Percentiles rank a stretch among this genome's conserved stretches.
phyloP scores from a whole-genome alignment of 2,329 filamentous ascomycete species.

The Phialocephala subalpina region DNA sequence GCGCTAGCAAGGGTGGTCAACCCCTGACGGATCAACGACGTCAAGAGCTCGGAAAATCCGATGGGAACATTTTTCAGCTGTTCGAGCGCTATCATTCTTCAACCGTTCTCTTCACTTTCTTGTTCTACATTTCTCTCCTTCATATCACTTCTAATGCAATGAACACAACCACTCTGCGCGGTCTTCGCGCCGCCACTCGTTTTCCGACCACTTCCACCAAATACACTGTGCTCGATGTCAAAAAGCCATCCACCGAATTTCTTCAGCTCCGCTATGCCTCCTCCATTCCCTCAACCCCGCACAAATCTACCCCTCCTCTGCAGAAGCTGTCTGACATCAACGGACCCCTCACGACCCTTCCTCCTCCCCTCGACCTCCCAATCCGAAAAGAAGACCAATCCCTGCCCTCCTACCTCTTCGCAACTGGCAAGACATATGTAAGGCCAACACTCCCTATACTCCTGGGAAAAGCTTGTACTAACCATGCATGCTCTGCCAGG shows the following conservation, averaged over 20 bases:
- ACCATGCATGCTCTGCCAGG: too few relatives aligned
- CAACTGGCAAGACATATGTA: slow-evolving; percentile 75
- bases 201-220: slow-evolving; percentile 21
- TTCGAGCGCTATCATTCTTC: neutral
- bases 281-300: slow-evolving; percentile 47
- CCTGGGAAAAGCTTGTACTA: too few relatives aligned
- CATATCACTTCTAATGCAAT: slow-evolving; percentile 32
- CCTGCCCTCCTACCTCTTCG: slow-evolving; percentile 43
- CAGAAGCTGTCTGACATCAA: slow-evolving; percentile 59
- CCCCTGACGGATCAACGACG: neutral
- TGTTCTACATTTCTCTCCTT: neutral
- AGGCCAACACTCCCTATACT: slow-evolving; percentile 28
- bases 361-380: slow-evolving; percentile 73
- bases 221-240: neutral
- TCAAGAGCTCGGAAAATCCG: neutral
- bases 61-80: neutral
- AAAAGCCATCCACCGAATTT: neutral
- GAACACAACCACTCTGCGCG: slow-evolving; percentile 36
- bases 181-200: slow-evolving; percentile 36
- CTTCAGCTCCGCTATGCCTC: slow-evolving; percentile 37
- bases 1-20: neutral
- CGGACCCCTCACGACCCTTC: slow-evolving; percentile 75
- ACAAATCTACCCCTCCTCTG: slow-evolving; percentile 13
- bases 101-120: neutral
- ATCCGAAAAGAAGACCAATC: slow-evolving; percentile 54